Base-by-base conservation (phyloP, 495 filamentous ascomycete genomes). In the Choiromyces venosus region DNA sequence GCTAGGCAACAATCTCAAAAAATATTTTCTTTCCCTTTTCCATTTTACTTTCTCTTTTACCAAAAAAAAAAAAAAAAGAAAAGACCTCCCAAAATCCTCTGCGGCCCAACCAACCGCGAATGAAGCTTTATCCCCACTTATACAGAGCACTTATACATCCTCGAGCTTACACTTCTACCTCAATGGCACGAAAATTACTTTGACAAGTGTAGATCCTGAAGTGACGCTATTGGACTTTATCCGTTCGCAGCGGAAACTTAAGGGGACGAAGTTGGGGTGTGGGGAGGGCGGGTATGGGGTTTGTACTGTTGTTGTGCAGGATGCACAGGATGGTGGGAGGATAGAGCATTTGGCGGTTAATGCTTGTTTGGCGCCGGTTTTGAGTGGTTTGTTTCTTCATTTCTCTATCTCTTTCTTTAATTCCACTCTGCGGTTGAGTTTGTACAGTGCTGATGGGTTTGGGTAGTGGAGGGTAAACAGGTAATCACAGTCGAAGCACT, bases 291-390 rank as follows among this genome's bases (percentile, higher is more conserved):
- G 83, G 25, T 84, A 83, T 42, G 83, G n/a, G 83, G 83, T 83
- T 8, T 84, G 83, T 68, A 84, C 83, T 19, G 81, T 84, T 25
- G 83, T 83, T 4, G 66, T 84, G 10, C 83, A 84, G 67, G 73
- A 70, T 80, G 72, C 64, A 5, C 69, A 35, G 44, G 10, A 42
- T 25, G 75, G 68, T 67, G 91, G 89, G 80, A 87, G 89, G 78
- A 89, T 97, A 71, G 95, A 97, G 80, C 94, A 98, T 82, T 91
- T 93, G 68, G 91, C 89, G 35, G 90, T 97, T 70, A 98, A 98
- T 82, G 95, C 95, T 42, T 99, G 95, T 82, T 86, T 99, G 40
- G 94, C 94, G 10, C 95, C 95, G 4, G 85, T 99, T 70, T 90
- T 93, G 65, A 94, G 93, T 73, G 88, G 74, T 84, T 69, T 37